Base-by-base conservation (phyloP, 2,329 filamentous ascomycete species). In the Botrytis deweyae region DNA sequence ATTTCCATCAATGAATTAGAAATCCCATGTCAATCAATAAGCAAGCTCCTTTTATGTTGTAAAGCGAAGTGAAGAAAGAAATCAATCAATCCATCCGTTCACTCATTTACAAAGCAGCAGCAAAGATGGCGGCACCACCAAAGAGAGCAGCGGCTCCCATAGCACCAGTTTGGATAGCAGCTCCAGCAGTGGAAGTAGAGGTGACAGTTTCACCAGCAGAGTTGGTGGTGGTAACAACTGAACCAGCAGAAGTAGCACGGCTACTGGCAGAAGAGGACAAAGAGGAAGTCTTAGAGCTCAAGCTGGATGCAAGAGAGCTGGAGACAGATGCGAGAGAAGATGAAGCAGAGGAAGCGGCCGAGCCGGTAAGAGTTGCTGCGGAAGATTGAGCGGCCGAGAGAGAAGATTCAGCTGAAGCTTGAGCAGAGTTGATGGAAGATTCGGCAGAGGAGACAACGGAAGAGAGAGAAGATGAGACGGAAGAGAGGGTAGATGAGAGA, bases 91-190 rank as follows among this genome's bases (percentile, higher is more conserved):
- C n/a, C 52, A 6, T 36, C n/a, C 52, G 1, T 58, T 58, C 52
- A 12, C 10, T 58, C 33, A 33, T 44, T 61, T 79, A 80, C 74
- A 80, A 65, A 71, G 78, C 77, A 52, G 76, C 78, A 70, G 74
- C 76, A 40, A 79, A 74, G n/a, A 79, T 55, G 49, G 77, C 78
- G 25, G 76, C 79, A 74, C 75, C 78, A 72, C 79, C 79, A 33
- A 80, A 79, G 1, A 80, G 73, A 72, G 78, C 79, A 52, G 78
- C 78, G 18, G 77, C 72, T 63, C 76, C 79, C 42, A 80, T 75
- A 63, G 78, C 79, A 73, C 75, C 79, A 74, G 78, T 79, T 61
- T 76, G 78, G 22, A 75, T 73, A 8, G 78, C 74, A 16, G 77
- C 78, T 62, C 77, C 78, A 66, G 42, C 77, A 25, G 74, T 73